Percentiles rank a stretch among this genome's conserved stretches.
phyloP scores from a whole-genome alignment of 2,329 filamentous ascomycete species.

The Ceratocystis alfenasii region DNA sequence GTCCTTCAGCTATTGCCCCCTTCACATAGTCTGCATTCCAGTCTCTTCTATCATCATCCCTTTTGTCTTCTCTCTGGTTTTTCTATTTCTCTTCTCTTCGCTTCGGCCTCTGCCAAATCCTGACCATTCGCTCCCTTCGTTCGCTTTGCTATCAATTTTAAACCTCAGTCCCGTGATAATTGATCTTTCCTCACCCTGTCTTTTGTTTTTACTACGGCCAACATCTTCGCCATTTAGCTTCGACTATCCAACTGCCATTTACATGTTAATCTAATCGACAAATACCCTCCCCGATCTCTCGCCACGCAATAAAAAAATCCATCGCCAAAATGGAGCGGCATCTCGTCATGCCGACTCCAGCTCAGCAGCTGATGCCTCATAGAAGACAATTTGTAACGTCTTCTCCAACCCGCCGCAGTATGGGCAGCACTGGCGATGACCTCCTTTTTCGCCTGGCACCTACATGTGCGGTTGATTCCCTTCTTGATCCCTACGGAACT shows the following conservation, averaged over 20 bases:
- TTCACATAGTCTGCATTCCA: background rate
- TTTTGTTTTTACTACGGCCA: background rate
- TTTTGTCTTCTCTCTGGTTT: background rate
- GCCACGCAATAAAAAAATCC: background rate
- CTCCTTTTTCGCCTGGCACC: constrained; percentile 51
- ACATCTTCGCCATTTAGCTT: background rate
- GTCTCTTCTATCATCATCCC: background rate
- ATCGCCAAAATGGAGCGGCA: constrained; percentile 19
- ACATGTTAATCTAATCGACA: background rate
- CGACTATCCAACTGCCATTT: background rate
- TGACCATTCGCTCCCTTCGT: background rate
- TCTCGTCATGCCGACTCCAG: constrained; percentile 29
- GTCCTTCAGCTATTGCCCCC: background rate
- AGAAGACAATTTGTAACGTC: constrained; percentile 33
- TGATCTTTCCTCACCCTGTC: background rate
- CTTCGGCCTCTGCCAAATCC: background rate
- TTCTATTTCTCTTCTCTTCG: constrained; percentile 11
- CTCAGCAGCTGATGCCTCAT: constrained; percentile 29
- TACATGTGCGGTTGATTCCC: constrained; percentile 46
- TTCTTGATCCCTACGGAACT: constrained; percentile 41
- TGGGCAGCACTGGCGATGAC: constrained; percentile 35
- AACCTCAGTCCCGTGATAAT: background rate
- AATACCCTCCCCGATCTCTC: background rate
- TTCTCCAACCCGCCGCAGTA: constrained; percentile 37
- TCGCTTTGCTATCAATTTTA: background rate